phyloP scores from a whole-genome alignment of 257 asterid species.

The Gentiana straminea region DNA sequence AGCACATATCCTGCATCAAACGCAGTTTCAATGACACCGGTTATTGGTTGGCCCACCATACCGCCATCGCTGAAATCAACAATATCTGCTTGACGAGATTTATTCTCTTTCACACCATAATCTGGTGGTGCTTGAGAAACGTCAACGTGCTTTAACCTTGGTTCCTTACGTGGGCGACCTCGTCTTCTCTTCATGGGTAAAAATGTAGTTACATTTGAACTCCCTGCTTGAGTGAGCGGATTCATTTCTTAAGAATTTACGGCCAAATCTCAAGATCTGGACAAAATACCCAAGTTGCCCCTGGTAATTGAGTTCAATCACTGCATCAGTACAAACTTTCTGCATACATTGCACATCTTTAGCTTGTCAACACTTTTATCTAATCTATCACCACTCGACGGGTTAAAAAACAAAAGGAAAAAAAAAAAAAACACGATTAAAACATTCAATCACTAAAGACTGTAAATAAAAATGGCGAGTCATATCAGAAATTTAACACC shows the following conservation, averaged over 20 bases:
- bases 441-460: no score
- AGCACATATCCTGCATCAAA: constrained; percentile 85
- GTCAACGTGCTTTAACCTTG: constrained; percentile 18
- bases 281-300: no score
- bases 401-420: no score
- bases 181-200: constrained; percentile 30
- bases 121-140: constrained; percentile 32
- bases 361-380: no score
- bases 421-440: no score
- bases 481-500: no score
- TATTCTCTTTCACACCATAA: constrained; percentile 26
- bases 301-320: no score
- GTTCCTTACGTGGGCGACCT: constrained; percentile 45
- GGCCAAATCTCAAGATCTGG: no score
- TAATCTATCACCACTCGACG: no score
- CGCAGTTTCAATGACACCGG: constrained; percentile 80
- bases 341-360: no score
- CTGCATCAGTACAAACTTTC: no score
- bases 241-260: constrained; percentile 14
- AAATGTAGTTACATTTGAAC: constrained; percentile 8
- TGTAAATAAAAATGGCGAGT: no score
- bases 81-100: constrained; percentile 18
- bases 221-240: constrained; percentile 25
- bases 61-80: constrained; percentile 16
- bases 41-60: constrained; percentile 66